phyloP scores from a whole-genome alignment of 768 basidiomycete species.

The Trametes maxima region DNA sequence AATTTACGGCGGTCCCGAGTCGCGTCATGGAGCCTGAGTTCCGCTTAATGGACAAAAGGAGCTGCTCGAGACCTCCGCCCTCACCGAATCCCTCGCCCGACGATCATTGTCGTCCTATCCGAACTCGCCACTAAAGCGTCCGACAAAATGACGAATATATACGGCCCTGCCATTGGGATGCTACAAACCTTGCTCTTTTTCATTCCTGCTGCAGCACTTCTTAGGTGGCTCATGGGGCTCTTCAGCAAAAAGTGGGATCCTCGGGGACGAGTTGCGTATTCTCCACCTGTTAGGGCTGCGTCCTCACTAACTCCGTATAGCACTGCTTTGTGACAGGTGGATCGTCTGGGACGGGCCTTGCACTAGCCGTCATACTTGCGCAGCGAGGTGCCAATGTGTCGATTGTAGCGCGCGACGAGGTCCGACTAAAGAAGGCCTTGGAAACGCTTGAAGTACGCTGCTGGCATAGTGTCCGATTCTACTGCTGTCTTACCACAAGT shows the following conservation, averaged over 20 bases:
- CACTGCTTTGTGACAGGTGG: slow-evolving; percentile 89
- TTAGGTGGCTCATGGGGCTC: slow-evolving; percentile 19
- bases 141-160: too few relatives aligned
- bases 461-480: neutral
- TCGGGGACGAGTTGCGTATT: slow-evolving; percentile 23
- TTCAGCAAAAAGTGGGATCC: slow-evolving; percentile 34
- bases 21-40: too few relatives aligned
- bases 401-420: slow-evolving; percentile 78
- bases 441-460: slow-evolving; percentile 61
- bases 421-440: slow-evolving; percentile 61
- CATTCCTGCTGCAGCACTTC: neutral
- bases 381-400: slow-evolving; percentile 78
- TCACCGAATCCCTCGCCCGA: too few relatives aligned
- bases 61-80: too few relatives aligned
- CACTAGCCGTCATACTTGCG: slow-evolving; percentile 67
- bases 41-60: too few relatives aligned
- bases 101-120: too few relatives aligned
- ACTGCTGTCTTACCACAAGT: neutral
- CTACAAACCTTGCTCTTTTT: neutral
- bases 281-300: neutral
- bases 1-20: too few relatives aligned
- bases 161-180: too few relatives aligned
- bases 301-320: slow-evolving; percentile 39
- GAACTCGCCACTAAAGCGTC: too few relatives aligned
- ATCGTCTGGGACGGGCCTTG: slow-evolving; percentile 77